Conservation (phyloP, 1,284 basidiomycete genomes). For the Violaceomyces palustris region DNA sequence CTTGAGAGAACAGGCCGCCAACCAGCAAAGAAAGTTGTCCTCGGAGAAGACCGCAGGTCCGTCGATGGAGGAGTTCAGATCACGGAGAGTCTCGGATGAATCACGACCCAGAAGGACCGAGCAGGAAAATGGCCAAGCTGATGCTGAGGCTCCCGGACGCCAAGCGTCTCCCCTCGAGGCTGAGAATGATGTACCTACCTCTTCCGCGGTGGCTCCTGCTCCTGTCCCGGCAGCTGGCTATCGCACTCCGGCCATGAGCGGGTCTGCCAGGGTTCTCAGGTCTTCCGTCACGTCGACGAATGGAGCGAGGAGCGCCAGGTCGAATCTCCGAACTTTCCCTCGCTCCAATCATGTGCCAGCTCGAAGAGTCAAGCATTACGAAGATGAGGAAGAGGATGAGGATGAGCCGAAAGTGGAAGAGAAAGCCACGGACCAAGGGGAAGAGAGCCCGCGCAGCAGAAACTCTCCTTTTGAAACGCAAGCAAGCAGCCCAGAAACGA, state of each 20-base stretch:
- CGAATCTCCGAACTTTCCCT: slow-evolving; percentile 24
- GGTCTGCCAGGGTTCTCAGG: slow-evolving; percentile 14
- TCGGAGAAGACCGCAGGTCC: no score
- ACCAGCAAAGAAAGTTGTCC: no score
- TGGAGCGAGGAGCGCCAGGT: slow-evolving; percentile 19
- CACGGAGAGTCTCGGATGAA: no score
- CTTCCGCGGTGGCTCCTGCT: no score
- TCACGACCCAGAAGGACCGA: no score
- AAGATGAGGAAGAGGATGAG: slow-evolving; percentile 45
- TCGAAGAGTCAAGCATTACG: slow-evolving; percentile 30
- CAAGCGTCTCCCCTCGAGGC: no score
- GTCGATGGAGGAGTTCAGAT: no score
- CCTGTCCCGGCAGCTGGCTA: no score
- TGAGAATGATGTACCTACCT: no score
- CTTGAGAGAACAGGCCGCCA: no score
- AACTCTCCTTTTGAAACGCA: slow-evolving; percentile 6
- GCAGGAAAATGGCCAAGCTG: no score
- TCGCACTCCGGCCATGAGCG: slow-evolving; percentile 28
- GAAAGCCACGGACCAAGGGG: slow-evolving; percentile 2
- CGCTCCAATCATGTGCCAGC: slow-evolving; percentile 34
- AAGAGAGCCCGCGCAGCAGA: slow-evolving; percentile 7
- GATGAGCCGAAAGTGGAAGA: slow-evolving; percentile 14
- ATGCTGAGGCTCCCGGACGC: no score
- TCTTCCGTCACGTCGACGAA: slow-evolving; percentile 11
- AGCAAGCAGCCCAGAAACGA: slow-evolving; percentile 3